phyloP scores from a whole-genome alignment of 257 asterid genomes.

The Jaltomata sinuosa region DNA sequence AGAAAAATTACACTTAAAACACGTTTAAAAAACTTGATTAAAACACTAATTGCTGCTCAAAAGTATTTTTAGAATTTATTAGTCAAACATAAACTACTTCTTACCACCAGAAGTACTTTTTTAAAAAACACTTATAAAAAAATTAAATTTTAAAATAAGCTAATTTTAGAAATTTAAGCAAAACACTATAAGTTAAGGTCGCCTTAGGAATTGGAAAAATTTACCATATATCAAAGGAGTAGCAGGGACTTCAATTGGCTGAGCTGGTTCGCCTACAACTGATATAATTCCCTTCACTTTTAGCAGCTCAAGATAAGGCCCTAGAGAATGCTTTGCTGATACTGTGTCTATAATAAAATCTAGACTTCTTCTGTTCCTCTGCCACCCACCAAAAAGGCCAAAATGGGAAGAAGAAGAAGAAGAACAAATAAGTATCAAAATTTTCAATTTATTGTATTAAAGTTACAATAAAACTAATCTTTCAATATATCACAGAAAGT shows the following conservation, averaged over 20 bases:
- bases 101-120: too few species aligned
- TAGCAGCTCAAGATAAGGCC: constrained; percentile 48
- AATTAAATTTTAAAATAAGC: too few species aligned
- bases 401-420: not conserved
- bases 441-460: not conserved
- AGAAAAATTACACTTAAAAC: too few species aligned
- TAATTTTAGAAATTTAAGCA: too few species aligned
- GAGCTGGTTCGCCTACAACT: constrained; percentile 71
- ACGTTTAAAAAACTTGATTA: too few species aligned
- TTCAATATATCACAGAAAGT: too few species aligned
- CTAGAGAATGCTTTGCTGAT: constrained; percentile 65
- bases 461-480: not conserved
- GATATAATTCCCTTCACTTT: constrained; percentile 64
- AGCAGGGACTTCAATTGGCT: constrained; percentile 73
- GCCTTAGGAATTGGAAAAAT: not conserved
- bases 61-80: too few species aligned
- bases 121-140: too few species aligned
- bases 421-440: not conserved
- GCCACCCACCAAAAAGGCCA: not conserved
- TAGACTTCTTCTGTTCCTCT: constrained; percentile 48
- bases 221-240: constrained; percentile 64
- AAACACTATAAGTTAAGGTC: too few species aligned
- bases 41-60: too few species aligned
- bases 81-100: too few species aligned
- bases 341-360: constrained; percentile 70